Evolutionary conservation across 164 flowering plant genomes (phyloP), one percentile per base, ranked within the genome.

Genomic region (Litsea cubeba): DNA sequence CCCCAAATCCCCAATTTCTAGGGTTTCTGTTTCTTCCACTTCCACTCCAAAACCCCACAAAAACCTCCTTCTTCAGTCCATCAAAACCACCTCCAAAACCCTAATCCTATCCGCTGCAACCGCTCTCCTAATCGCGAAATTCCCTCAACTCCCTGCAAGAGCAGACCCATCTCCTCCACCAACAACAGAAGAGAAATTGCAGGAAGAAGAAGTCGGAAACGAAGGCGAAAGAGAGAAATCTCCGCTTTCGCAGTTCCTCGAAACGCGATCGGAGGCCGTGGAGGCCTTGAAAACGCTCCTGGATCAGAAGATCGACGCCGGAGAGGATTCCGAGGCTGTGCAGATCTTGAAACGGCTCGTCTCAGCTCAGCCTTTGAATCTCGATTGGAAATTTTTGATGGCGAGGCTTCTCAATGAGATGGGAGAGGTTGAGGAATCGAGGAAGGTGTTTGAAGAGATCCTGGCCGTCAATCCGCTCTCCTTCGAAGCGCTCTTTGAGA

Each of bases 401-500:
- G 98, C 92, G 22, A 79, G 92, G 73, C 10, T 94, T 65, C 63
- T 85, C 67, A 84, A 69, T 72, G 93, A 92, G 76, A 77, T 88
- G 83, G 96, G 95, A 0, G 81, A 80, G 22, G 69, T 74, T 0
- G 81, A 74, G 4, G 85, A 86, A 63, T 90, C 96, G 0, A 79
- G 92, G 24, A 62, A 79, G 8, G 87, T 84, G 57, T 92, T 88
- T 64, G 97, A 94, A 30, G 96, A 91, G 72, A 87, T 92, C 68
- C 86, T 94, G 57, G 79, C 79, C 0, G 74, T 17, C 32, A 79
- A 88, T 74, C 98, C 97, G 2, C 73, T 90, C 12, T 86, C 85
- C 1, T 90, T 85, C 30, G 94, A 90, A 71, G 97, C 95, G 2
- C 77, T 93, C 20, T 93, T 93, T 63, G 93, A 91, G 81, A 89